These are phyloP conservation scores for Hypoxylon sp. DNA, from an alignment of 2,329 filamentous ascomycete species.

Conservation along the genomic window DNA sequence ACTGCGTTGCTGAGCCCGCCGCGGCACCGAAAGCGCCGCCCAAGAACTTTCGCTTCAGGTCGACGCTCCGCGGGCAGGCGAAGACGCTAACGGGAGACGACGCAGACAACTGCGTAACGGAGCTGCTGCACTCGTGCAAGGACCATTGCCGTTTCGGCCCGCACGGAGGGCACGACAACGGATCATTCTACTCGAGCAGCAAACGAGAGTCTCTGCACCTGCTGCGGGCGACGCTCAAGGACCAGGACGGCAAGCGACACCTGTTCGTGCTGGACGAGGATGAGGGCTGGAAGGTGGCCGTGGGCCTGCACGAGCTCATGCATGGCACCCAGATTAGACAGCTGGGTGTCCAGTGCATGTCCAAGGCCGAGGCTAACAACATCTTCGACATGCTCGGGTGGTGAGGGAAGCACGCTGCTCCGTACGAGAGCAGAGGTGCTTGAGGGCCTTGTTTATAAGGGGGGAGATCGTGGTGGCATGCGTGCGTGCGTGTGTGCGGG, in stretches of 20 bases:
- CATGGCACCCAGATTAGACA: conserved; percentile 67
- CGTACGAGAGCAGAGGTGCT: too few species aligned
- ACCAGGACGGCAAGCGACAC: conserved; percentile 72
- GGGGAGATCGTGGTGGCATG: conserved; percentile 14
- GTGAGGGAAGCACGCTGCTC: conserved; percentile 37
- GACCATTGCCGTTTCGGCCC: conserved; percentile 66
- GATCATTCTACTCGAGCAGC: conserved; percentile 51
- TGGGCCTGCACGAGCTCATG: conserved; percentile 67
- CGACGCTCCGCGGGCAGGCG: conserved; percentile 57
- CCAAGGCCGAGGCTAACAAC: conserved; percentile 59
- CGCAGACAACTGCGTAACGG: conserved; percentile 68
- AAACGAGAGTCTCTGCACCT: conserved; percentile 65
- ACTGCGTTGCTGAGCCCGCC: conserved; percentile 59
- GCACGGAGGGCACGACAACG: conserved; percentile 54
- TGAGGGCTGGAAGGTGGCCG: conserved; percentile 73
- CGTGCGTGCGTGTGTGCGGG: not conserved
- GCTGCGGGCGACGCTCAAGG: conserved; percentile 68
- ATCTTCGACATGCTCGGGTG: conserved; percentile 68
- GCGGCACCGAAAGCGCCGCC: conserved; percentile 55
- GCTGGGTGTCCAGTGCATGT: conserved; percentile 65
- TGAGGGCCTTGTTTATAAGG: conserved; percentile 14
- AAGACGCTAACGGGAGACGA: conserved; percentile 68
- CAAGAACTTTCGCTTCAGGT: conserved; percentile 58
- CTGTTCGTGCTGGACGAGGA: conserved; percentile 70
- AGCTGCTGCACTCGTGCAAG: conserved; percentile 71